Conservation (phyloP, 2,329 filamentous ascomycete species). For the Diplodia seriata region DNA sequence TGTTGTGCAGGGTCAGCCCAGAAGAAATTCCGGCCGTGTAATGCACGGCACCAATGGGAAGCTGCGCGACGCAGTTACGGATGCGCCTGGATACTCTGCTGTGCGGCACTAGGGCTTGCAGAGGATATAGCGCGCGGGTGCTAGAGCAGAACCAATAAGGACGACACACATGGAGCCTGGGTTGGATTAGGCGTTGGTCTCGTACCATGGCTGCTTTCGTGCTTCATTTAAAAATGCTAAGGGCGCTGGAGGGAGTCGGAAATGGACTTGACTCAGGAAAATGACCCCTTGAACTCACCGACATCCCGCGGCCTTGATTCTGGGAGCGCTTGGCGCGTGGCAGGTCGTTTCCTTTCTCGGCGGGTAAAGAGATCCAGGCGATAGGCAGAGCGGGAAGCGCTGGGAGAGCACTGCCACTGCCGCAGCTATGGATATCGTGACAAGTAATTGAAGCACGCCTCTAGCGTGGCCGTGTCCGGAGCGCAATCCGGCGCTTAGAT, state of each 20-base stretch:
- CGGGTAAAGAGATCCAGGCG: not conserved
- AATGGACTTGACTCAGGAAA: constrained; percentile 11
- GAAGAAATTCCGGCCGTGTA: not conserved
- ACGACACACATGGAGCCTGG: not conserved
- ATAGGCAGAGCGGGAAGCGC: not conserved
- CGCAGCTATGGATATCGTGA: constrained; percentile 16
- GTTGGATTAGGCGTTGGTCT: not conserved
- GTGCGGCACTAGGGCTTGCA: constrained; percentile 20
- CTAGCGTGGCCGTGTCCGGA: not conserved
- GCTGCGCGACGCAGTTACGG: not conserved
- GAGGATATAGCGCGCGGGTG: not conserved
- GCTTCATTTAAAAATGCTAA: not conserved
- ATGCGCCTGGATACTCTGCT: constrained; percentile 1
- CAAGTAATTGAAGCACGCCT: constrained; percentile 11
- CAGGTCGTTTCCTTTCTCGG: not conserved
- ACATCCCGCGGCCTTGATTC: not conserved
- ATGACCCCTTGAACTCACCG: not conserved
- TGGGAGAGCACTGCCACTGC: no score
- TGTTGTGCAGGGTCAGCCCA: constrained; percentile 11
- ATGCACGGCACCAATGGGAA: constrained; percentile 11
- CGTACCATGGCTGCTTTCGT: not conserved
- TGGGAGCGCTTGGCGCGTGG: not conserved
- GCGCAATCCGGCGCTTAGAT: not conserved
- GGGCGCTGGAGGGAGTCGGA: not conserved
- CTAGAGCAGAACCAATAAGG: not conserved